phyloP scores from a whole-genome alignment of 2,329 filamentous ascomycete genomes.

The Colletotrichum noveboracense region DNA sequence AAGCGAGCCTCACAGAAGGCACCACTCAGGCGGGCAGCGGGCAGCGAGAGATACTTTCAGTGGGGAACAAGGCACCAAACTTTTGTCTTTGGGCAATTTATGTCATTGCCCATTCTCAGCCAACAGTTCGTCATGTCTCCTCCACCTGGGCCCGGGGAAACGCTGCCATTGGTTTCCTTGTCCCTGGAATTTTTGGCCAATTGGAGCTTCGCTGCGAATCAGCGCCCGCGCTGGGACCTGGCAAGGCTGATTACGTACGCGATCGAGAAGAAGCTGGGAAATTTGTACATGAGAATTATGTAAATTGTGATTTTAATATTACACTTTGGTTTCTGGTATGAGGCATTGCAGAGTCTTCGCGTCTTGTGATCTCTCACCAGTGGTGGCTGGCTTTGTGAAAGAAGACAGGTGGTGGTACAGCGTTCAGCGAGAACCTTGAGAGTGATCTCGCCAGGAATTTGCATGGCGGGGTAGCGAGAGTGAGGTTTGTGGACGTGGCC shows the following conservation, averaged over 20 bases:
- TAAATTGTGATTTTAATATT: background rate
- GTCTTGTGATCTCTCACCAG: background rate
- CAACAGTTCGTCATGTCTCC: constrained; percentile 23
- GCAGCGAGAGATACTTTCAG: background rate
- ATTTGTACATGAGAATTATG: background rate
- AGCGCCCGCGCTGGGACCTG: background rate
- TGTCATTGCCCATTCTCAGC: constrained; percentile 18
- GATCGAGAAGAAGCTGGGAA: background rate
- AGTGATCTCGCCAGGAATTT: background rate
- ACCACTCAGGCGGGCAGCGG: background rate
- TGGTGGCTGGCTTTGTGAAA: background rate
- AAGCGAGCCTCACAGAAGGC: background rate
- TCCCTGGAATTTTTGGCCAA: constrained; percentile 9
- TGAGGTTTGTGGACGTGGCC: background rate
- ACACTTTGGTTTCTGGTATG: background rate
- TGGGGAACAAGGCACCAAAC: background rate
- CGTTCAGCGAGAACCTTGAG: background rate
- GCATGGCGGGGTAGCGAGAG: background rate
- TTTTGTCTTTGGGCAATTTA: constrained; percentile 12
- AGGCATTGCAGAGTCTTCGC: background rate
- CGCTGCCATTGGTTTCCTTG: constrained; percentile 9
- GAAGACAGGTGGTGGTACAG: background rate
- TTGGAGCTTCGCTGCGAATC: background rate
- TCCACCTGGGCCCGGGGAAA: constrained; percentile 18
- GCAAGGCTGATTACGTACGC: constrained; percentile 16